Conservation (phyloP, 441 rosid species). For the Gossypium davidsonii region DNA sequence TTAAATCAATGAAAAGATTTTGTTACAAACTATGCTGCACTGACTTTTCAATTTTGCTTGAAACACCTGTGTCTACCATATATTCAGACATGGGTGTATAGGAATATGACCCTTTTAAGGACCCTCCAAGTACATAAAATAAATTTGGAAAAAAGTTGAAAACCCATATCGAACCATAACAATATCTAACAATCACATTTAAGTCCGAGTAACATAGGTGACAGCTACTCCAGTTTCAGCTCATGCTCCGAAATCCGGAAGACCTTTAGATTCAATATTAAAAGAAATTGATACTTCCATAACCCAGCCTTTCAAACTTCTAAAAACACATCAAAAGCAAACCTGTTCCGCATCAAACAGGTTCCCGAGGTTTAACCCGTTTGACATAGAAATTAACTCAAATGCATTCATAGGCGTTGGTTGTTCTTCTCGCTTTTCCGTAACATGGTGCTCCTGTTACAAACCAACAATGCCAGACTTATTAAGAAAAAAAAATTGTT, state of each 20-base stretch:
- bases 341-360: slow-evolving; percentile 81
- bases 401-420: slow-evolving; percentile 85
- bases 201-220: background rate
- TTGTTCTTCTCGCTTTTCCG: slow-evolving; percentile 73
- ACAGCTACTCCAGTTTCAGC: background rate
- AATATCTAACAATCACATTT: background rate
- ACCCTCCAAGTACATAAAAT: background rate
- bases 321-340: slow-evolving; percentile 12
- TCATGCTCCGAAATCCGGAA: background rate
- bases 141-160: background rate
- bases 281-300: background rate
- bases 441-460: slow-evolving; percentile 79
- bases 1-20: background rate
- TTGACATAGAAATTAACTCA: slow-evolving; percentile 85
- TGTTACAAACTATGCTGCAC: no score
- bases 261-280: background rate
- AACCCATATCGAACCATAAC: background rate
- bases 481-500: background rate
- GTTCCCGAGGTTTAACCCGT: slow-evolving; percentile 79
- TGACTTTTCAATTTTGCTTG: no score
- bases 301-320: background rate
- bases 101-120: background rate
- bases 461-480: slow-evolving; percentile 16
- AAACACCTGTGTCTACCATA: no score
- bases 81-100: background rate